phyloP scores from a whole-genome alignment of 2,329 filamentous ascomycete genomes.

The Aquanectria penicillioides region DNA sequence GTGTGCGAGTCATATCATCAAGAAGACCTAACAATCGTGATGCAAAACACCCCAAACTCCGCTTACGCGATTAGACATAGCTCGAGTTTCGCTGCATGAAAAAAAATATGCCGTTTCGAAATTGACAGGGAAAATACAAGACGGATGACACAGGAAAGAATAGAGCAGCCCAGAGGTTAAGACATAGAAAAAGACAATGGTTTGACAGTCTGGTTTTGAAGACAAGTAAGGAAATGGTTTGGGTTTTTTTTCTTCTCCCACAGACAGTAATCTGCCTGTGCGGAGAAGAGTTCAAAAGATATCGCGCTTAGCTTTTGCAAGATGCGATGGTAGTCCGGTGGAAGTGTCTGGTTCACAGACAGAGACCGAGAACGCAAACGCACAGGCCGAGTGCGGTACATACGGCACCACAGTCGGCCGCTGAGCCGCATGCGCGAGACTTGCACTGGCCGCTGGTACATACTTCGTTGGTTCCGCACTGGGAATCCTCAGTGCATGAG shows the following conservation, averaged over 20 bases:
- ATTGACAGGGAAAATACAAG: too few relatives aligned
- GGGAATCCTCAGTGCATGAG: not conserved
- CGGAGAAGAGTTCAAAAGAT: too few relatives aligned
- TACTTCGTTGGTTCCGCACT: slow-evolving; percentile 5
- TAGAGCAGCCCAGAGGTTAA: too few relatives aligned
- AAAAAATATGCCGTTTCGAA: too few relatives aligned
- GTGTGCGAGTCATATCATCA: not conserved
- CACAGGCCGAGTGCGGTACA: not conserved
- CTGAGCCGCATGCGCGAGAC: not conserved
- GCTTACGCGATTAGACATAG: not conserved
- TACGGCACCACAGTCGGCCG: not conserved
- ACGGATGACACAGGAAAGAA: too few relatives aligned
- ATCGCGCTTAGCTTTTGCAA: too few relatives aligned
- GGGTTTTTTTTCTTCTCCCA: too few relatives aligned
- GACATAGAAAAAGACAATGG: too few relatives aligned
- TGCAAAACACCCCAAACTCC: slow-evolving; percentile 3
- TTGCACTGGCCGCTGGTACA: not conserved
- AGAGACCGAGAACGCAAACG: slow-evolving; percentile 2
- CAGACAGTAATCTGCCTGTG: too few relatives aligned
- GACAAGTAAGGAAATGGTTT: too few relatives aligned
- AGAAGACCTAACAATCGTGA: not conserved
- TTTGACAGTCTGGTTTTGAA: too few relatives aligned
- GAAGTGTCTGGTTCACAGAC: not conserved
- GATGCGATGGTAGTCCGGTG: too few relatives aligned
- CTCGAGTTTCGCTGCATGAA: not conserved